A percentile compares a stretch with the other conserved stretches of the same genome.
Conservation (phyloP, 257 asterid genomes). For the Pogostemon cablin region DNA sequence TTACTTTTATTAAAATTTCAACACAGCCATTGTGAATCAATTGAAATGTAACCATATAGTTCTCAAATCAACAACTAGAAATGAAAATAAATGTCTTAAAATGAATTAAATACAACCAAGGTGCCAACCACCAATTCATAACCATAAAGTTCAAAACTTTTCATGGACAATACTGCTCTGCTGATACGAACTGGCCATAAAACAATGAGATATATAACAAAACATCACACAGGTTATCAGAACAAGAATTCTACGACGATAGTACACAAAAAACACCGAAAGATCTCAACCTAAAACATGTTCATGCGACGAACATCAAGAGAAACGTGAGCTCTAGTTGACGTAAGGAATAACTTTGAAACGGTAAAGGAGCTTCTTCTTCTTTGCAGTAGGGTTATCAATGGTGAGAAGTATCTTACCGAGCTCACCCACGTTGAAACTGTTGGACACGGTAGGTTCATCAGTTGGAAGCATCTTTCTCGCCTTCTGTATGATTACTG, state of each 20-base stretch:
- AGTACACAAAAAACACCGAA: conserved; percentile 28
- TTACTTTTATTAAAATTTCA: too few relatives aligned
- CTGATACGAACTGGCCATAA: not conserved
- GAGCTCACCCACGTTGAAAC: conserved; percentile 31
- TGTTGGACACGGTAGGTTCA: conserved; percentile 6
- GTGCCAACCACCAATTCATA: too few relatives aligned
- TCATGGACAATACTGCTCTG: not conserved
- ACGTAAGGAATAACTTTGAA: conserved; percentile 50
- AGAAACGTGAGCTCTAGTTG: conserved; percentile 27
- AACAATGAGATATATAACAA: conserved; percentile 22
- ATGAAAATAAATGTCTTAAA: too few relatives aligned
- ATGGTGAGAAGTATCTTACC: conserved; percentile 41
- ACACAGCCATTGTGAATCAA: too few relatives aligned
- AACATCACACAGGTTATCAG: conserved; percentile 1
- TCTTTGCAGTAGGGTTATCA: conserved; percentile 42
- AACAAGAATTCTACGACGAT: conserved; percentile 24
- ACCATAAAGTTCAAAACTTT: not conserved
- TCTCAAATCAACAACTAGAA: too few relatives aligned
- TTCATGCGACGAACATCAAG: conserved; percentile 21
- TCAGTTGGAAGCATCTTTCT: conserved; percentile 33
- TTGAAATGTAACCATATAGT: too few relatives aligned
- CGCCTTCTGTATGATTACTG: conserved; percentile 36
- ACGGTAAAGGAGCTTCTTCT: conserved; percentile 49
- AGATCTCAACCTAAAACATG: conserved; percentile 13
- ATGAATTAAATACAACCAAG: not conserved